Percentiles rank a stretch among this genome's conserved stretches.
phyloP scores from a whole-genome alignment of 768 basidiomycete genomes.

The Suillus paluster region DNA sequence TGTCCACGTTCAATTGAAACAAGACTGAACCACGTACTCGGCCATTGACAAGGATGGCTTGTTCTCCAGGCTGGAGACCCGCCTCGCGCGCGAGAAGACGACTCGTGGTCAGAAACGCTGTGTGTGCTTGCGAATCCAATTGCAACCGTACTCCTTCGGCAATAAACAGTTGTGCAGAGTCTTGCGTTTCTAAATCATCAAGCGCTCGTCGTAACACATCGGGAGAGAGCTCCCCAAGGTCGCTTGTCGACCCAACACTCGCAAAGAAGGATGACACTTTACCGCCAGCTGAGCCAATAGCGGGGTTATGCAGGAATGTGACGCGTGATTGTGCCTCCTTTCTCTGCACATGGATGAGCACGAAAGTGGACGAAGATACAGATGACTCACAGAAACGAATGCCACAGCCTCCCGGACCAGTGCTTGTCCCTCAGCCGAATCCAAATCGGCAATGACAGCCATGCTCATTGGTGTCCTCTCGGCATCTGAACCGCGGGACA shows the following conservation, averaged over 20 bases:
- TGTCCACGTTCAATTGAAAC: slow-evolving; percentile 7
- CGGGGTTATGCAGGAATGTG: slow-evolving; percentile 80
- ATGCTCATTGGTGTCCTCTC: slow-evolving; percentile 44
- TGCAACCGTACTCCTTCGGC: background rate
- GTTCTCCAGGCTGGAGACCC: slow-evolving; percentile 61
- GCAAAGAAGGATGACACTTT: slow-evolving; percentile 4
- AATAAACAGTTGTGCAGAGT: slow-evolving; percentile 45
- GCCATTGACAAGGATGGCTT: slow-evolving; percentile 79
- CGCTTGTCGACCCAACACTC: background rate
- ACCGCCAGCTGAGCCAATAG: slow-evolving; percentile 10
- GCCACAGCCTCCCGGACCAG: slow-evolving; percentile 67
- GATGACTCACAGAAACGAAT: slow-evolving; percentile 42
- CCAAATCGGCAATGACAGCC: slow-evolving; percentile 80
- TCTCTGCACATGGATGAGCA: slow-evolving; percentile 38
- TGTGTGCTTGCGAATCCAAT: slow-evolving; percentile 37
- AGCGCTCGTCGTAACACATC: slow-evolving; percentile 2
- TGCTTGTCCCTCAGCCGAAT: slow-evolving; percentile 59
- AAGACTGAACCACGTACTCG: slow-evolving; percentile 55
- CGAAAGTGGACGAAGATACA: slow-evolving; percentile 6
- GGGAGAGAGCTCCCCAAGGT: slow-evolving; percentile 36
- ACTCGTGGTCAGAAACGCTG: slow-evolving; percentile 47
- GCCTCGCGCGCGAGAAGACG: slow-evolving; percentile 57
- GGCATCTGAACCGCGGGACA: slow-evolving; percentile 14
- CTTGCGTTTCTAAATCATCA: background rate
- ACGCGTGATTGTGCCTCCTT: slow-evolving; percentile 56